These are phyloP conservation scores for Otatea glauca DNA, from an alignment of 176 grass and related monocot species.

Conservation along the genomic window DNA sequence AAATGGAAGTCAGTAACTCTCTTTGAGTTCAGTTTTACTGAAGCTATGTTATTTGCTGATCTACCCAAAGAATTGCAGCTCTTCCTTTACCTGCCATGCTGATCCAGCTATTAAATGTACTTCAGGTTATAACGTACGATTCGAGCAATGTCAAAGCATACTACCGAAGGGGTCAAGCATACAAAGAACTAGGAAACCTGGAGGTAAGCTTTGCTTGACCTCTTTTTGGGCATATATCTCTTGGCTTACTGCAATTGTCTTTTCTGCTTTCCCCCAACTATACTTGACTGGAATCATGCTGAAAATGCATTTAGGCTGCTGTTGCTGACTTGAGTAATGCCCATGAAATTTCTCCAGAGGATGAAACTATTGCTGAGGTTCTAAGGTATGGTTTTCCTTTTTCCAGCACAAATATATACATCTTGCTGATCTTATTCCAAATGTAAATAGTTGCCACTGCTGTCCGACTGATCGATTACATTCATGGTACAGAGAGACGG, in stretches of 20 bases:
- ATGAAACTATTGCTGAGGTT: constrained; percentile 96
- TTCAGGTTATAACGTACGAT: constrained; percentile 78
- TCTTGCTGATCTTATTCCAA: constrained; percentile 18
- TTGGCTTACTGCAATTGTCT: not conserved
- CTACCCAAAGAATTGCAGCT: not conserved
- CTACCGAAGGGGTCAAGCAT: constrained; percentile 95
- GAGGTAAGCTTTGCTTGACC: constrained; percentile 54
- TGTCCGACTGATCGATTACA: constrained; percentile 36
- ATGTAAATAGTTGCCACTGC: not conserved
- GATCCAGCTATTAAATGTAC: constrained; percentile 43
- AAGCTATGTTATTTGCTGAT: constrained; percentile 12
- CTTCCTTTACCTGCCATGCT: not conserved
- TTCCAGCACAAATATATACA: constrained; percentile 24
- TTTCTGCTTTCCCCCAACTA: not conserved
- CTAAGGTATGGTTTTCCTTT: constrained; percentile 59
- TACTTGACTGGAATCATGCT: constrained; percentile 35
- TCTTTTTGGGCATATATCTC: constrained; percentile 11
- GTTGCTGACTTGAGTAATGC: constrained; percentile 83
- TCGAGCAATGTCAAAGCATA: constrained; percentile 90
- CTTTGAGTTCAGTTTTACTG: not conserved
- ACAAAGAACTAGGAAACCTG: constrained; percentile 82
- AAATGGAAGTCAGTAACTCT: constrained; percentile 8
- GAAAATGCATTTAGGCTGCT: constrained; percentile 69
- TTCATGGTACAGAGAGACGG: constrained; percentile 52
- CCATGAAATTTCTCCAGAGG: constrained; percentile 75